A percentile compares a stretch with the other conserved stretches of the same genome.
Evolutionary conservation across 345 rosid species (phyloP).

Genomic region (Arabidopsis thaliana): TAIR10.1 NC_003074.8:7919001-7919500

Average conservation of each 20-base stretch:
- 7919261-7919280: no score
- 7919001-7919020: slow-evolving; percentile 5
- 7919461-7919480: not conserved
- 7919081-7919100: slow-evolving; percentile 44
- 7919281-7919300: not conserved
- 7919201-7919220: slow-evolving; percentile 28
- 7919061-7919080: slow-evolving; percentile 47
- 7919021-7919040: slow-evolving; percentile 30
- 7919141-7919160: not conserved
- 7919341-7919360: not conserved
- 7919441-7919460: not conserved
- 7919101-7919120: slow-evolving; percentile 16
- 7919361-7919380: not conserved
- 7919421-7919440: not conserved
- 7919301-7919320: slow-evolving; percentile 15
- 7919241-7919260: not conserved
- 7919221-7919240: slow-evolving; percentile 9
- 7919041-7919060: slow-evolving; percentile 39
- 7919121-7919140: not conserved
- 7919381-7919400: not conserved
- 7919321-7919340: slow-evolving; percentile 4
- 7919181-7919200: slow-evolving; percentile 34
- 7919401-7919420: not conserved
- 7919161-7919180: slow-evolving; percentile 34
- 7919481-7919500: not conserved